Conservation (phyloP, 305 asterid species). For the Lippia alba region DNA sequence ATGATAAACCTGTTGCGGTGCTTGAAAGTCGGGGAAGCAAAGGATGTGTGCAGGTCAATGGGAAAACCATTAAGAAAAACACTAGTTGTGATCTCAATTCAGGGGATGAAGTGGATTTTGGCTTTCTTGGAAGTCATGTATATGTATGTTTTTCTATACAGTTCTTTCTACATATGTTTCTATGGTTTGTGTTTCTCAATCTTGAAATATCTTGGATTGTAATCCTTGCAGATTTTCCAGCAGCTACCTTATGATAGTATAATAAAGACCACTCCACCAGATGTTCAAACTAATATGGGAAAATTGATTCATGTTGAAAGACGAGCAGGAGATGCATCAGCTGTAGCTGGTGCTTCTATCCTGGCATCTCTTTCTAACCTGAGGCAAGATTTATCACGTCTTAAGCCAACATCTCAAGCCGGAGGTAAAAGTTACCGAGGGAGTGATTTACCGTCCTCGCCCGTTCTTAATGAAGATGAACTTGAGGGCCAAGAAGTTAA, state of each 20-base stretch:
- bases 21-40: constrained; percentile 82
- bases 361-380: constrained; percentile 84
- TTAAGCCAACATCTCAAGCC: constrained; percentile 66
- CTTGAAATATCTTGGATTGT: constrained; percentile 49
- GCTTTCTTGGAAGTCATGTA: constrained; percentile 71
- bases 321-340: constrained; percentile 88
- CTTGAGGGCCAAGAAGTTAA: constrained; percentile 77
- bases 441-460: constrained; percentile 62
- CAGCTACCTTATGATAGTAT: constrained; percentile 64
- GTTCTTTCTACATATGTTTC: constrained; percentile 22
- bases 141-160: constrained; percentile 70
- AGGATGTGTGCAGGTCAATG: constrained; percentile 83
- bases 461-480: constrained; percentile 67
- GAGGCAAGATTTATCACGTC: constrained; percentile 63
- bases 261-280: constrained; percentile 70
- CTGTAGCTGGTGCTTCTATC: constrained; percentile 90
- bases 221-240: constrained; percentile 68
- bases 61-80: constrained; percentile 66
- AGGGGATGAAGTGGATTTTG: constrained; percentile 87
- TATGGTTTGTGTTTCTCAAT: constrained; percentile 11
- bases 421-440: constrained; percentile 55
- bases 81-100: constrained; percentile 63
- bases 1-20: constrained; percentile 67
- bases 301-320: constrained; percentile 64
- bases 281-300: constrained; percentile 60